A percentile compares a stretch with the other conserved stretches of the same genome.
Conservation (phyloP, 106 monocot genomes). For the Dendrobium catenatum region DNA sequence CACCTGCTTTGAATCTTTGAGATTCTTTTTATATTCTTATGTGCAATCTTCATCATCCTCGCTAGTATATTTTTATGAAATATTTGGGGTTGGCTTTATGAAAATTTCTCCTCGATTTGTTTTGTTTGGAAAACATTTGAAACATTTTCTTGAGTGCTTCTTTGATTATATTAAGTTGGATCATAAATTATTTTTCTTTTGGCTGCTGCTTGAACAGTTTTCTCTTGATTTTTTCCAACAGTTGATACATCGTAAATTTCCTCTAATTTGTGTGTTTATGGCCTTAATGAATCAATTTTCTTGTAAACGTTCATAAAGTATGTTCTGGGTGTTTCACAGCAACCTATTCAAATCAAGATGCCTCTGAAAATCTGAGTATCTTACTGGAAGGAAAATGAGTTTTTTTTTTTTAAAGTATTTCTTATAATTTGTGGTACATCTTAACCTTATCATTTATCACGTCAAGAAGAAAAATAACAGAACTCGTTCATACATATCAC, state of each 20-base stretch:
- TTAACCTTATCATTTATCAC: not conserved
- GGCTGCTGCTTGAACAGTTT: not conserved
- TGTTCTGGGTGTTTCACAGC: not conserved
- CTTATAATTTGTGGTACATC: conserved; percentile 87
- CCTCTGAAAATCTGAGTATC: not conserved
- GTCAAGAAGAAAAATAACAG: not conserved
- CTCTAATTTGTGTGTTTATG: not conserved
- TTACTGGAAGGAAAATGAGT: not conserved
- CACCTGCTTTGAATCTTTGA: not conserved
- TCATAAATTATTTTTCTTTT: not conserved
- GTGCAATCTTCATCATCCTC: not conserved
- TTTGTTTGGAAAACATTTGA: not conserved
- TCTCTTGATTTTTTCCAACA: not conserved
- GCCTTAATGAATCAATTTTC: not conserved
- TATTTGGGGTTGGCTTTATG: not conserved
- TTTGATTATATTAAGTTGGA: not conserved
- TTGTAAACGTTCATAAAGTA: not conserved
- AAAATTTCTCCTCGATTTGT: not conserved
- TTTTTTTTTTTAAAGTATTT: conserved; percentile 11
- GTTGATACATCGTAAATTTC: not conserved
- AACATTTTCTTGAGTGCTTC: not conserved
- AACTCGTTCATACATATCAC: not conserved
- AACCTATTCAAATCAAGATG: not conserved
- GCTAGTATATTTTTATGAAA: not conserved
- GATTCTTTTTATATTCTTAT: not conserved